Conservation (phyloP, 495 filamentous ascomycete genomes). For the Penicillium canariense region DNA sequence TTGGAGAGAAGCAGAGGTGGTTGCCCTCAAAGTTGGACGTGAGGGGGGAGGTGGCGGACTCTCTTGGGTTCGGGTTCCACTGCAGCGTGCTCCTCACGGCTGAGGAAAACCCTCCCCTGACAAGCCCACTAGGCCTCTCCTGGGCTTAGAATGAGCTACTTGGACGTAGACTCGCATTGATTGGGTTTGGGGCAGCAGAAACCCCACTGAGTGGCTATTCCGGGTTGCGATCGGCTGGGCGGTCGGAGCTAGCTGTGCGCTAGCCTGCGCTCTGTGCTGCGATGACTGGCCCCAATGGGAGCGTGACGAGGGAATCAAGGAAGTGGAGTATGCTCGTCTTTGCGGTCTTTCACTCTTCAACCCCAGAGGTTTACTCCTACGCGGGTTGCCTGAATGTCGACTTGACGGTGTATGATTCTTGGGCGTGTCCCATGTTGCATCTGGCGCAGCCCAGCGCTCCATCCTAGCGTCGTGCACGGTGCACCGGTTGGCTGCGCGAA, state of each 20-base stretch:
- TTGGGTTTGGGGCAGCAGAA: background rate
- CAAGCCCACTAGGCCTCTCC: conserved; percentile 5
- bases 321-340: background rate
- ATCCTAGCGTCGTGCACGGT: background rate
- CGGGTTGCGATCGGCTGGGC: conserved; percentile 10
- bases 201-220: conserved; percentile 4
- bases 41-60: conserved; percentile 5
- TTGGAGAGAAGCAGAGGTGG: too few species aligned
- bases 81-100: background rate
- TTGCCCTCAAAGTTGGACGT: conserved; percentile 21
- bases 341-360: background rate
- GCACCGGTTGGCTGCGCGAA: background rate
- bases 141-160: background rate
- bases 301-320: background rate
- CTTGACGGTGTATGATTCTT: too few species aligned
- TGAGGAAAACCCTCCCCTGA: conserved; percentile 17
- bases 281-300: background rate
- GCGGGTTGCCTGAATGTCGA: too few species aligned
- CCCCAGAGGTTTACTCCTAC: too few species aligned
- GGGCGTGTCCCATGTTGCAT: background rate
- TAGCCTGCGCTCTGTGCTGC: background rate
- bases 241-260: background rate
- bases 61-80: background rate
- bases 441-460: too few species aligned
- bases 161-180: too few species aligned